Evolutionary conservation across 352 stramenopile genomes (phyloP).

Genomic region (Globisporangium viniferum): DNA sequence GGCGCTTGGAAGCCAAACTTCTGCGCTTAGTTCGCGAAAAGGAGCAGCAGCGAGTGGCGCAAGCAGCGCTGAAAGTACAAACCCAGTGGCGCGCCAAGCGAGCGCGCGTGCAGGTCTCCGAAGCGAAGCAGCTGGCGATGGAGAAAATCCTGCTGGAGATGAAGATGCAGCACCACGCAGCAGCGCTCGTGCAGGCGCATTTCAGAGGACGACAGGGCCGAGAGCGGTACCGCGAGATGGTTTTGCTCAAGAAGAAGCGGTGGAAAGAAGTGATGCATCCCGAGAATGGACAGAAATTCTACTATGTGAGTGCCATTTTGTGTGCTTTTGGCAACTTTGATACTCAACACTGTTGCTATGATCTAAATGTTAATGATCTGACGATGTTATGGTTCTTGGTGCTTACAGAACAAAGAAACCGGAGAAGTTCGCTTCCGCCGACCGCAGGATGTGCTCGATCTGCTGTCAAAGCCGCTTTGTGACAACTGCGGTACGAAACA

Average conservation of each 20-base stretch:
- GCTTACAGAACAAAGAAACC: constrained; percentile 85
- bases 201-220: constrained; percentile 73
- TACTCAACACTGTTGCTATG: neutral
- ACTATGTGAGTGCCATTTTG: constrained; percentile 65
- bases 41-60: constrained; percentile 28
- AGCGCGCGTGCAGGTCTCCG: constrained; percentile 26
- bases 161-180: constrained; percentile 60
- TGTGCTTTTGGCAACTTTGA: neutral
- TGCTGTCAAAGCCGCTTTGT: constrained; percentile 85
- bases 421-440: constrained; percentile 89
- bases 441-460: constrained; percentile 90
- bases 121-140: constrained; percentile 29
- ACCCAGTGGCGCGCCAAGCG: constrained; percentile 42
- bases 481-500: constrained; percentile 78
- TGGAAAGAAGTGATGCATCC: constrained; percentile 91
- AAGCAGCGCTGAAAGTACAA: constrained; percentile 44
- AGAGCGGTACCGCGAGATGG: constrained; percentile 45
- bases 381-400: neutral
- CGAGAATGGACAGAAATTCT: constrained; percentile 78
- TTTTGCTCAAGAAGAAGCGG: constrained; percentile 65
- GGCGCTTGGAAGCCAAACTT: constrained; percentile 31
- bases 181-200: constrained; percentile 71
- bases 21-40: constrained; percentile 38
- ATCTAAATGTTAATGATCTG: neutral
- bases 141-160: constrained; percentile 43